These are phyloP conservation scores for Cucumis variabilis DNA, from an alignment of 331 rosid genomes.

Conservation along the genomic window DNA sequence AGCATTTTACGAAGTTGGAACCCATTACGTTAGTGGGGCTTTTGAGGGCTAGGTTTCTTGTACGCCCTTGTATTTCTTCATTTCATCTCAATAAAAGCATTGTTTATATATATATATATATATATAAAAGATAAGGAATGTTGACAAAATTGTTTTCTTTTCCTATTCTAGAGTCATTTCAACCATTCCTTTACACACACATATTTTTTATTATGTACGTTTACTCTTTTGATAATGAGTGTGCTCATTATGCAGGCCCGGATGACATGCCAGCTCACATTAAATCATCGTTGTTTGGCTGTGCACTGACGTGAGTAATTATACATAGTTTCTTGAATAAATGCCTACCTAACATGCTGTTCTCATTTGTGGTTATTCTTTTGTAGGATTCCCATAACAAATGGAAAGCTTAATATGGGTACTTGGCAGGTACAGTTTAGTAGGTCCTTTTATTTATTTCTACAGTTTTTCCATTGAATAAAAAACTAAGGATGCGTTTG, in stretches of 20 bases:
- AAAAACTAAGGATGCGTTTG: not conserved
- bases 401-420: constrained; percentile 95
- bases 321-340: constrained; percentile 31
- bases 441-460: constrained; percentile 24
- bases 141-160: not conserved
- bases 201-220: not conserved
- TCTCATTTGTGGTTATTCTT: constrained; percentile 35
- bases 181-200: not conserved
- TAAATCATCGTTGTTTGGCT: constrained; percentile 93
- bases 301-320: constrained; percentile 66
- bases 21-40: not conserved
- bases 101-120: too few relatives aligned
- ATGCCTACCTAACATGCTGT: constrained; percentile 21
- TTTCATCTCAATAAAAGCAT: not conserved
- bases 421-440: constrained; percentile 84
- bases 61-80: not conserved
- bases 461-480: not conserved
- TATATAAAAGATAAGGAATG: too few relatives aligned
- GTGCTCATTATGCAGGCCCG: constrained; percentile 63
- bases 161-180: not conserved
- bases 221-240: not conserved
- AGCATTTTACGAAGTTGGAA: too few relatives aligned
- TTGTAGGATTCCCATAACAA: constrained; percentile 87
- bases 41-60: not conserved
- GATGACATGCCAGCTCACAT: constrained; percentile 99